phyloP scores from a whole-genome alignment of 179 eudicot genomes.

The Amaranthus tricolor region DNA sequence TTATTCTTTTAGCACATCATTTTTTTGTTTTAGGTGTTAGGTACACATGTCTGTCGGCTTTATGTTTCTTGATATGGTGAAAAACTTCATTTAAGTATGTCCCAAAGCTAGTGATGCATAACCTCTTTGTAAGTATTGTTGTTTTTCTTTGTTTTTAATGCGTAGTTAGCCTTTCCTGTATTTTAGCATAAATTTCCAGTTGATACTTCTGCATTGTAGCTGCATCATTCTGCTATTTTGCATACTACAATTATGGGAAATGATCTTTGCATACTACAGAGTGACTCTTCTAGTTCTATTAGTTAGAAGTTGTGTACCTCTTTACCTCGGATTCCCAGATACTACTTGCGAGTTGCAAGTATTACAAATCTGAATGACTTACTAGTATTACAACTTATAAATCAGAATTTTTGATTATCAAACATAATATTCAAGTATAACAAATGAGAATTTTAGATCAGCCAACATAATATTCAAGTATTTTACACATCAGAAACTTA shows the following conservation, averaged over 20 bases:
- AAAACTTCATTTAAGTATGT: neutral
- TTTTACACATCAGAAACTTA: no score
- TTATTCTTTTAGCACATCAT: conserved; percentile 1
- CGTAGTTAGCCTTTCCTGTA: neutral
- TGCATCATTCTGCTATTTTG: neutral
- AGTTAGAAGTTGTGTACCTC: no score
- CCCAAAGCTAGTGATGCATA: neutral
- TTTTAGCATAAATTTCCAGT: neutral
- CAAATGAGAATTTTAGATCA: no score
- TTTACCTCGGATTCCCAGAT: no score
- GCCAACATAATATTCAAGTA: no score
- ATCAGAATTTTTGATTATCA: no score
- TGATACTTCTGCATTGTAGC: neutral
- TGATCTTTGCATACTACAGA: neutral
- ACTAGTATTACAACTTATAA: no score
- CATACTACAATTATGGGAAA: neutral
- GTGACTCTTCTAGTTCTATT: no score
- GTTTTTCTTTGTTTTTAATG: neutral
- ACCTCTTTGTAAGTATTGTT: neutral
- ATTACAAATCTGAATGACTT: no score
- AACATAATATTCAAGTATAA: no score
- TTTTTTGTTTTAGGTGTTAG: neutral
- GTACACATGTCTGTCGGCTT: neutral
- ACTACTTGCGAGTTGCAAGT: no score
- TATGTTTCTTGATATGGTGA: neutral